phyloP scores from a whole-genome alignment of 768 basidiomycete genomes.

The Xerocomus potaroensis region DNA sequence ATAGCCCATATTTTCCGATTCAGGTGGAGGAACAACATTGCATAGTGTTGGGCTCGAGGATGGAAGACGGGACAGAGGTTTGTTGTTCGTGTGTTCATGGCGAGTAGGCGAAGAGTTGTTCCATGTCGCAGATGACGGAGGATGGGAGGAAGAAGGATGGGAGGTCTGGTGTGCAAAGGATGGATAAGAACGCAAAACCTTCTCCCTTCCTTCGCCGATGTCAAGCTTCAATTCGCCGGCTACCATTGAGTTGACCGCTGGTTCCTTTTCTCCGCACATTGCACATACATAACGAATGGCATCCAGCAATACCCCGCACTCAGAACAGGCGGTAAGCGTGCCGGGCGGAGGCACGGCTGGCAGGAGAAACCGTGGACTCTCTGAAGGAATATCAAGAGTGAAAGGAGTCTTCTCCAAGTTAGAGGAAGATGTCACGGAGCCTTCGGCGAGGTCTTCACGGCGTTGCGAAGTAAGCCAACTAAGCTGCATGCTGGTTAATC shows the following conservation, averaged over 20 bases:
- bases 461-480: constrained; percentile 61
- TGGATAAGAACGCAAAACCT: constrained; percentile 31
- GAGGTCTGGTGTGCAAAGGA: constrained; percentile 32
- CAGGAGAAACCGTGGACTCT: constrained; percentile 50
- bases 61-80: constrained; percentile 45
- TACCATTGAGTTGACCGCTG: constrained; percentile 26
- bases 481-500: constrained; percentile 66
- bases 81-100: constrained; percentile 27
- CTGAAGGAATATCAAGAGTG: constrained; percentile 40
- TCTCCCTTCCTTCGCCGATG: constrained; percentile 47
- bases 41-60: constrained; percentile 20
- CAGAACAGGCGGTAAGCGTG: constrained; percentile 76
- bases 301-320: constrained; percentile 70
- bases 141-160: constrained; percentile 17
- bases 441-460: constrained; percentile 15
- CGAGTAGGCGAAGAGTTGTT: constrained; percentile 10
- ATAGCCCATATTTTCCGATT: constrained; percentile 45
- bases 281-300: constrained; percentile 88
- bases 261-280: constrained; percentile 77
- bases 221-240: constrained; percentile 10
- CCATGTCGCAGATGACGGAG: constrained; percentile 14
- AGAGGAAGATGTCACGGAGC: constrained; percentile 14
- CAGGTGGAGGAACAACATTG: constrained; percentile 2
- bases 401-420: constrained; percentile 14
- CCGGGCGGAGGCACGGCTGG: constrained; percentile 50